These are phyloP conservation scores for Nymphaea thermarum DNA, from an alignment of 164 flowering plant genomes.

Conservation along the genomic window DNA sequence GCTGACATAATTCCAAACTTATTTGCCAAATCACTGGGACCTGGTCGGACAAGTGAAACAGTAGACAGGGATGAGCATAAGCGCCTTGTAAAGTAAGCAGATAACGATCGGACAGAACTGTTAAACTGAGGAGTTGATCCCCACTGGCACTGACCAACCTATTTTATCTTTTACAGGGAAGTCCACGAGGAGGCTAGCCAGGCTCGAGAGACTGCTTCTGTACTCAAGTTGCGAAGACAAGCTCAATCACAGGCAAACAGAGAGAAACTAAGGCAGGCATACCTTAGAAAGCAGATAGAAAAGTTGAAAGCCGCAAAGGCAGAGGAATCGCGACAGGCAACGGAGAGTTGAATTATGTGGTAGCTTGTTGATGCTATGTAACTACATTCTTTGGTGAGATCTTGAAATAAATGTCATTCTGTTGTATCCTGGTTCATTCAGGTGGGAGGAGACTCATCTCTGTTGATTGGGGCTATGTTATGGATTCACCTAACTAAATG, in stretches of 20 bases:
- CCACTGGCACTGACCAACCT: not conserved
- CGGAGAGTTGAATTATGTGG: not conserved
- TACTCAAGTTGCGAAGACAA: slow-evolving; percentile 61
- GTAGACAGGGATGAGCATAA: slow-evolving; percentile 60
- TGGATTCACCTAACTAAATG: too few relatives aligned
- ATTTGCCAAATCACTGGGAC: slow-evolving; percentile 31
- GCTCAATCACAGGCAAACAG: slow-evolving; percentile 70
- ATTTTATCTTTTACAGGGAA: slow-evolving; percentile 38
- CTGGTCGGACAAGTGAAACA: slow-evolving; percentile 44
- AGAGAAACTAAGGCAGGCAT: slow-evolving; percentile 81
- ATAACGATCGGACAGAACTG: not conserved
- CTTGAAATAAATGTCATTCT: too few relatives aligned
- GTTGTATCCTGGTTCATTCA: too few relatives aligned
- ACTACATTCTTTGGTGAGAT: not conserved
- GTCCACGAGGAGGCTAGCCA: slow-evolving; percentile 80
- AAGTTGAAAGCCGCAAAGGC: slow-evolving; percentile 55
- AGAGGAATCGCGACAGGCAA: not conserved
- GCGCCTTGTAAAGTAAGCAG: slow-evolving; percentile 81
- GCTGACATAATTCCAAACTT: slow-evolving; percentile 10
- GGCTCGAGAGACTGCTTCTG: slow-evolving; percentile 71
- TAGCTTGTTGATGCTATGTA: not conserved
- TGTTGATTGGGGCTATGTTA: too few relatives aligned
- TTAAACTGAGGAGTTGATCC: not conserved
- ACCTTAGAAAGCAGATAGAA: slow-evolving; percentile 68
- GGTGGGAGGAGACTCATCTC: too few relatives aligned